A percentile compares a stretch with the other conserved stretches of the same genome.
phyloP scores from a whole-genome alignment of 176 grass and related monocot genomes.

The Ensete ventricosum region DNA sequence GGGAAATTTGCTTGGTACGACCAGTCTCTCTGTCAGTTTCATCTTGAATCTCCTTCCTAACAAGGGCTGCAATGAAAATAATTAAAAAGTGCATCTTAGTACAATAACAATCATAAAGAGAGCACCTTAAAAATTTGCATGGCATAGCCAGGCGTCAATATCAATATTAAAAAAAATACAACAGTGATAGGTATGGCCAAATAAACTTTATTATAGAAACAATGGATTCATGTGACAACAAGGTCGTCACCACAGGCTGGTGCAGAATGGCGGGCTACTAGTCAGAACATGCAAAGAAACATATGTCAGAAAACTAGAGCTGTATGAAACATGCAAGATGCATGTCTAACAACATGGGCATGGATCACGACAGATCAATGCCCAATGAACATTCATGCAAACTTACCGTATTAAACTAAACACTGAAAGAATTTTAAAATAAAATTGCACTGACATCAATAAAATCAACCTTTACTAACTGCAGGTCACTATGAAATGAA shows the following conservation, averaged over 20 bases:
- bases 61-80: slow-evolving; percentile 7
- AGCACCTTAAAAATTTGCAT: background rate
- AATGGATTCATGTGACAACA: no score
- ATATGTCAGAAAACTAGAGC: no score
- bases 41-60: slow-evolving; percentile 22
- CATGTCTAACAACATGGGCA: no score
- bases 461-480: background rate
- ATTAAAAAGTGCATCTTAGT: background rate
- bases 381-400: no score
- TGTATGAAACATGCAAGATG: no score
- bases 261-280: no score
- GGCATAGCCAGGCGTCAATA: no score
- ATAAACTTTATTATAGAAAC: no score
- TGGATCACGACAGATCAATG: no score
- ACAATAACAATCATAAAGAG: background rate
- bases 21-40: slow-evolving; percentile 29
- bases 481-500: background rate
- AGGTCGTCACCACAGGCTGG: no score
- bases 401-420: background rate
- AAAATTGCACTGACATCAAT: background rate
- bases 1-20: slow-evolving; percentile 15
- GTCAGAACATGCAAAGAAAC: no score
- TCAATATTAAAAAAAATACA: background rate
- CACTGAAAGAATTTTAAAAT: background rate
- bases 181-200: no score